Percentiles rank a stretch among this genome's conserved stretches.
These are phyloP conservation scores for Galeopsis tetrahit DNA, from an alignment of 257 asterid genomes.

Conservation along the genomic window DNA sequence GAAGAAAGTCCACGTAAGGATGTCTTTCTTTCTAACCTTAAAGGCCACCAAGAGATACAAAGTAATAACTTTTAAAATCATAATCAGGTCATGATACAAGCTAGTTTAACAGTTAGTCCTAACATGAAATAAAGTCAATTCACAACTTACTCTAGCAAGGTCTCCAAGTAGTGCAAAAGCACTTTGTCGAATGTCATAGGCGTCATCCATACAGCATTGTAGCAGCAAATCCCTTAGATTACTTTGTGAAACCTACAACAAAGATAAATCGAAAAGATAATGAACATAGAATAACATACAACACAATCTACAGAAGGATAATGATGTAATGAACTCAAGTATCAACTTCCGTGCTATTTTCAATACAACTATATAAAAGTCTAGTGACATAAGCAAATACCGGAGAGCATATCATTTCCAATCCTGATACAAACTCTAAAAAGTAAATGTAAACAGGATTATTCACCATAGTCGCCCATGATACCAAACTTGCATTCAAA, in stretches of 20 bases:
- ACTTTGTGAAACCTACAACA: slow-evolving; percentile 76
- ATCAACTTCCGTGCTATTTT: background rate
- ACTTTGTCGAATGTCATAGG: slow-evolving; percentile 92
- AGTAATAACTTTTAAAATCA: background rate
- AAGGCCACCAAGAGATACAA: background rate
- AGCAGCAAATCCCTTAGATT: slow-evolving; percentile 89
- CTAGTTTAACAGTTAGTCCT: background rate
- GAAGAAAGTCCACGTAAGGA: background rate
- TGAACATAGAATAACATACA: slow-evolving; percentile 21
- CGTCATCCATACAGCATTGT: slow-evolving; percentile 96
- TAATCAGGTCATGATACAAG: background rate
- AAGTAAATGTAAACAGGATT: background rate
- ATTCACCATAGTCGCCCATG: slow-evolving; percentile 6
- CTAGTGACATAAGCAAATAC: slow-evolving; percentile 10
- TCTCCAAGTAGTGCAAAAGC: slow-evolving; percentile 99
- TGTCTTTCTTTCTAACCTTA: background rate
- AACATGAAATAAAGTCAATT: slow-evolving; percentile 16
- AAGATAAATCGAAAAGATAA: background rate
- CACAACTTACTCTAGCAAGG: slow-evolving; percentile 82
- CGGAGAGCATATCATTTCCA: slow-evolving; percentile 11
- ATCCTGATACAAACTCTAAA: background rate
- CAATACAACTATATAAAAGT: slow-evolving; percentile 3
- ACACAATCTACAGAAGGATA: slow-evolving; percentile 6
- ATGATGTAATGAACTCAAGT: slow-evolving; percentile 21
- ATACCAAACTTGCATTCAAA: slow-evolving; percentile 10